Evolutionary conservation across 257 asterid genomes (phyloP), one percentile per base, ranked within the genome.

Genomic region (Galeopsis tetrahit): DNA sequence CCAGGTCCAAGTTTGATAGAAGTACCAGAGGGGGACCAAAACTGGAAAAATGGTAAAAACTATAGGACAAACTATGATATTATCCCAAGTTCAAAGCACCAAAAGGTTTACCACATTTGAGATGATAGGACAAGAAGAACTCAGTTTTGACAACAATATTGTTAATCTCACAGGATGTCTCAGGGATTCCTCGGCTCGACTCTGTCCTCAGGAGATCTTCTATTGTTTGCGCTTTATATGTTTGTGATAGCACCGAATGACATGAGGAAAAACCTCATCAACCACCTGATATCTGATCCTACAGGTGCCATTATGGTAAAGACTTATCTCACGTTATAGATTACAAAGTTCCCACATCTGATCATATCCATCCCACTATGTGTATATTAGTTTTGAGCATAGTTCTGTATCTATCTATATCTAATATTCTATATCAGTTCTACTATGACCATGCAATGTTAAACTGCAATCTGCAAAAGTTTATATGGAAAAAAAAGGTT

Each of bases 151-250:
- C 56, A 48, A 74, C 57, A 39, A 61, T 33, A 5, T 46, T 57
- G 74, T 75, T 65, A 17, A 67, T 66, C 21, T 62, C 15, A 17
- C 89, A 92, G 99, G 99, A 92, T 92, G 99, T 88, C 96, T 17
- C 98, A 95, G 67, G 99, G 99, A 64, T 95, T 95, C 81, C 93
- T 95, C n/a, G 99, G 98, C 1, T 95, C 98, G 4, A 92, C 90
- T 17, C 80, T 95, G 56, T 95, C 99, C 7, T 92, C 99, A 0
- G 84, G 73, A 17, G 99, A 95, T 76, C 99, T 95, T 28, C 61
- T 92, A 65, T 66, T 95, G 68, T 95, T 95, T 57, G 95, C 99
- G 10, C 76, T 95, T 8, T 95, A 92, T 63, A 95, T 95, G 99
- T 95, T 95, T 73, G 77, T 92, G 32, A 86, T 95, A 72, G 96